phyloP scores from a whole-genome alignment of 1,284 basidiomycete species.

The Mycosarcoma mackinlayi region DNA sequence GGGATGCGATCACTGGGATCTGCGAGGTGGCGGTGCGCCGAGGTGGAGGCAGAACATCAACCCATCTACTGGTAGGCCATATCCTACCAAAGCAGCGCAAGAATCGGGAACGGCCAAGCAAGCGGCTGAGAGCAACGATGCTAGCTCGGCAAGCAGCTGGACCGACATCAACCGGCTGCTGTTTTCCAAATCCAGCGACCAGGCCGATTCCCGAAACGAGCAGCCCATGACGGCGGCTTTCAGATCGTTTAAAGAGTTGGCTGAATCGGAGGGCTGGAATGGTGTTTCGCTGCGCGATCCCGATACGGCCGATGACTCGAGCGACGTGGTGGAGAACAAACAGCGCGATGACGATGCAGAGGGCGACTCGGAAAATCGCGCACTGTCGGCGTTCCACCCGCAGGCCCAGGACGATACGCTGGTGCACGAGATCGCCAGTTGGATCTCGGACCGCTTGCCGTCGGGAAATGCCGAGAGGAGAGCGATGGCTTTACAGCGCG shows the following conservation, averaged over 20 bases:
- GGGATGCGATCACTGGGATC: slow-evolving; percentile 95
- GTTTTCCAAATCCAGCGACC: slow-evolving; percentile 35
- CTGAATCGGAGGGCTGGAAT: slow-evolving; percentile 34
- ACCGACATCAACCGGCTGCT: slow-evolving; percentile 59
- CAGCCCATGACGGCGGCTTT: slow-evolving; percentile 17
- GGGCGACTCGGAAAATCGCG: slow-evolving; percentile 13
- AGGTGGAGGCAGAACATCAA: slow-evolving; percentile 63
- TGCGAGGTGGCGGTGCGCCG: slow-evolving; percentile 78
- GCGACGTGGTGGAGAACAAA: slow-evolving; percentile 1
- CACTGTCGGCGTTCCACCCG: slow-evolving; percentile 40
- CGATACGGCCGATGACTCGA: slow-evolving; percentile 14
- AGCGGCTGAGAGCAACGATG: slow-evolving; percentile 1
- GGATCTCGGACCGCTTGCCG: slow-evolving; percentile 64
- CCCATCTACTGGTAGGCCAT: slow-evolving; percentile 57
- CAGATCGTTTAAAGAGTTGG: slow-evolving; percentile 27
- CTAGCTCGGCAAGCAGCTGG: slow-evolving; percentile 40
- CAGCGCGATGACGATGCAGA: slow-evolving; percentile 20
- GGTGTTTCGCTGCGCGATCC: slow-evolving; percentile 42
- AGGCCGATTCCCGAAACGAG: slow-evolving; percentile 3
- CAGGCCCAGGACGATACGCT: slow-evolving; percentile 45
- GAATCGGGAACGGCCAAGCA: slow-evolving; percentile 18
- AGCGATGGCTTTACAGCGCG: slow-evolving; percentile 42
- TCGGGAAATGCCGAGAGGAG: slow-evolving; percentile 52
- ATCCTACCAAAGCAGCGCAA: slow-evolving; percentile 23
- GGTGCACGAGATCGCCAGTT: slow-evolving; percentile 57